Conservation (phyloP, 2,329 filamentous ascomycete species). For the Xylaria sp. region DNA sequence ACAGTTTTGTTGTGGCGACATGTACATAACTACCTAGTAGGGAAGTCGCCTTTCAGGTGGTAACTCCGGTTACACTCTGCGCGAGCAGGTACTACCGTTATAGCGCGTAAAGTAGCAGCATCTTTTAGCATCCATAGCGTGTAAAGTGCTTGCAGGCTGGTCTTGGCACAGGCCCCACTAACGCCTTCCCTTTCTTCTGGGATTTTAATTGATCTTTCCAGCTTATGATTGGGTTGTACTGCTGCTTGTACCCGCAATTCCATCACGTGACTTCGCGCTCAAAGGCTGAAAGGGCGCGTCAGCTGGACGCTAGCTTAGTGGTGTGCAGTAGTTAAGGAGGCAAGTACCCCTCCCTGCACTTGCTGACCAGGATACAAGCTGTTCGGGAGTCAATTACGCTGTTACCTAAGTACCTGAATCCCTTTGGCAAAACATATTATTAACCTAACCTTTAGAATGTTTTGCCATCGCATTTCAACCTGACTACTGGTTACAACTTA, state of each 20-base stretch:
- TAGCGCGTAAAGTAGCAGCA: constrained; percentile 4
- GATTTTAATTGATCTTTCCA: constrained; percentile 22
- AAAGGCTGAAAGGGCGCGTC: constrained; percentile 22
- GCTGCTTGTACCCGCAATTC: background rate
- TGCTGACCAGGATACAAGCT: background rate
- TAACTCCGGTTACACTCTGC: background rate
- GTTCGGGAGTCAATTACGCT: background rate
- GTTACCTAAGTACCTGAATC: background rate
- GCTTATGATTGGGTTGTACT: constrained; percentile 19
- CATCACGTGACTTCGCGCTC: constrained; percentile 39
- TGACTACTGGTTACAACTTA: background rate
- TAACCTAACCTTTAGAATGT: background rate
- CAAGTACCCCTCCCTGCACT: constrained; percentile 21
- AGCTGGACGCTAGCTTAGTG: constrained; percentile 2
- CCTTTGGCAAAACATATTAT: background rate
- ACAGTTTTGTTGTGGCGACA: background rate
- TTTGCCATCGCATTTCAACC: constrained; percentile 2
- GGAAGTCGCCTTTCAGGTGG: background rate
- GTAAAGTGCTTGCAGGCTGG: constrained; percentile 37
- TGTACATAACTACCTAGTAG: background rate
- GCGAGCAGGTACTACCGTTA: background rate
- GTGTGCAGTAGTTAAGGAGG: background rate
- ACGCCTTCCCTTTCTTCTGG: background rate
- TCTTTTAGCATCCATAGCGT: constrained; percentile 6
- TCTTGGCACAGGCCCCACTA: constrained; percentile 6